Conservation (phyloP, 371 early-diverging fungal species). For the Parasitella parasitica region DNA sequence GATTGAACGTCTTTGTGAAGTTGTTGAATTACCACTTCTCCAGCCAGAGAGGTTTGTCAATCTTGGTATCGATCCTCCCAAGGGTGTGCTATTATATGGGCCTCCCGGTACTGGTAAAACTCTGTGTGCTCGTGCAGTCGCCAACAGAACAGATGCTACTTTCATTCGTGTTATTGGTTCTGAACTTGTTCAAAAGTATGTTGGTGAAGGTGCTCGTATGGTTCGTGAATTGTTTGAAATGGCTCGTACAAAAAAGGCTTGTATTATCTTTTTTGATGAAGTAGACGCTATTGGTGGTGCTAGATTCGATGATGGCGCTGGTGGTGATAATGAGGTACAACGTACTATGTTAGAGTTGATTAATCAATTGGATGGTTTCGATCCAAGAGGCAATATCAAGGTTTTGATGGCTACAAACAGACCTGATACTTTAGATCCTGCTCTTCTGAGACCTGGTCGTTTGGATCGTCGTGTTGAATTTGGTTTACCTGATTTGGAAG, state of each 20-base stretch:
- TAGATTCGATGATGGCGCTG: slow-evolving; percentile 83
- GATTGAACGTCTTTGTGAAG: slow-evolving; percentile 99
- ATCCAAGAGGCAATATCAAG: slow-evolving; percentile 98
- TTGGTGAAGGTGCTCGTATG: slow-evolving; percentile 99
- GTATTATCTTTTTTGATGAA: slow-evolving; percentile 99
- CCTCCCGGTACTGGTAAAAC: slow-evolving; percentile 99
- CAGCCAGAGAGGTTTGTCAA: slow-evolving; percentile 99
- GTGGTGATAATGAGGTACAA: slow-evolving; percentile 96
- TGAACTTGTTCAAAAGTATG: slow-evolving; percentile 99
- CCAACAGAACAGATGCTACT: slow-evolving; percentile 99
- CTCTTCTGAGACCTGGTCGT: slow-evolving; percentile 97
- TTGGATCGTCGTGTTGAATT: slow-evolving; percentile 99
- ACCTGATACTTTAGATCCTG: slow-evolving; percentile 98
- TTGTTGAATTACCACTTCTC: slow-evolving; percentile 99
- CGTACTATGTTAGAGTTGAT: slow-evolving; percentile 99
- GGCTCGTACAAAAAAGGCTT: slow-evolving; percentile 81
- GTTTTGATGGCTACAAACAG: slow-evolving; percentile 99
- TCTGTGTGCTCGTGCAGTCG: slow-evolving; percentile 98
- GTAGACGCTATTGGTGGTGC: slow-evolving; percentile 99
- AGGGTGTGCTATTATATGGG: slow-evolving; percentile 98
- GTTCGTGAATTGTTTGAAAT: slow-evolving; percentile 99
- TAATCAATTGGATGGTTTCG: slow-evolving; percentile 99
- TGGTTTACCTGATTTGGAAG: slow-evolving; percentile 97
- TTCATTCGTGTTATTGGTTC: slow-evolving; percentile 99
- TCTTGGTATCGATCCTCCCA: slow-evolving; percentile 99